A percentile compares a stretch with the other conserved stretches of the same genome.
Conservation (phyloP, 2,329 filamentous ascomycete species). For the Trichoderma sp. region DNA sequence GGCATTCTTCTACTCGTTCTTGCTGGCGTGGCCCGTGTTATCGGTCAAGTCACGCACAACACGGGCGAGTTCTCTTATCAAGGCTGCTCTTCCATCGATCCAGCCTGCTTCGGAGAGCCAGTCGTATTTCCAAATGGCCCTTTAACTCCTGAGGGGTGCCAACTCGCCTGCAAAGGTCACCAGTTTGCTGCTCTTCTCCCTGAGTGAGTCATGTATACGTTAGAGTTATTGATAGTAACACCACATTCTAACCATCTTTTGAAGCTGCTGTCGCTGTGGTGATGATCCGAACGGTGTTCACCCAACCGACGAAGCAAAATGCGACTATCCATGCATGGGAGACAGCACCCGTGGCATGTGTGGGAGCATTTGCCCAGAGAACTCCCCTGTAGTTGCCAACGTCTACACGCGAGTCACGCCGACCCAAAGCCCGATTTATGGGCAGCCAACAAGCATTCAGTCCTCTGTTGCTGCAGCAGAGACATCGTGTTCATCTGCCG, state of each 20-base stretch:
- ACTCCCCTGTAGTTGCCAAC: slow-evolving; percentile 31
- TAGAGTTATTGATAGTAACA: too few species aligned
- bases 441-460: slow-evolving; percentile 15
- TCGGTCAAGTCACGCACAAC: slow-evolving; percentile 24
- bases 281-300: slow-evolving; percentile 32
- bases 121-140: slow-evolving; percentile 25
- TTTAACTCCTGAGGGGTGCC: slow-evolving; percentile 30
- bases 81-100: slow-evolving; percentile 30
- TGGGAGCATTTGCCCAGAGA: slow-evolving; percentile 32
- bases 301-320: slow-evolving; percentile 30
- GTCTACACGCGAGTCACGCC: slow-evolving; percentile 29
- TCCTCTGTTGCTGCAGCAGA: slow-evolving; percentile 12
- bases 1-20: slow-evolving; percentile 24
- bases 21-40: slow-evolving; percentile 24
- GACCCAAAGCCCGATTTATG: slow-evolving; percentile 15
- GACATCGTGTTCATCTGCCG: slow-evolving; percentile 10
- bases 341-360: slow-evolving; percentile 33
- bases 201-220: slow-evolving; percentile 26
- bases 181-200: slow-evolving; percentile 32
- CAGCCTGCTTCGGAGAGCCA: slow-evolving; percentile 28
- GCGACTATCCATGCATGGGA: slow-evolving; percentile 33
- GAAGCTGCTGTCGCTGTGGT: slow-evolving; percentile 37
- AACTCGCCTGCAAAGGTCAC: slow-evolving; percentile 30
- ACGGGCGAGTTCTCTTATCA: slow-evolving; percentile 28
- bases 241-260: not conserved